phyloP scores from a whole-genome alignment of 1,284 basidiomycete species.

The Leccinum pachyderme region DNA sequence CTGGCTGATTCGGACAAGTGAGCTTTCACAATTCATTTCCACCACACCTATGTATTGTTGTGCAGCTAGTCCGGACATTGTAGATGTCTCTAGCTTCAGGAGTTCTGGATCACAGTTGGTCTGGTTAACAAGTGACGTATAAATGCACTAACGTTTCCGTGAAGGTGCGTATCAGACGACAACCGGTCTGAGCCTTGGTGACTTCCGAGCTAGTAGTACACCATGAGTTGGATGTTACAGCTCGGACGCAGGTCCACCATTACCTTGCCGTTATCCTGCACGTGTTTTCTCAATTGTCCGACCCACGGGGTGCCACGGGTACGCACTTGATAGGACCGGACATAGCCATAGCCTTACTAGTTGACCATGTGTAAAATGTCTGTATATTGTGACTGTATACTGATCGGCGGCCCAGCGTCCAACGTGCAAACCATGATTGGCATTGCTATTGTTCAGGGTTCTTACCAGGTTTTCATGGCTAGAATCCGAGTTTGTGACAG shows the following conservation, averaged over 20 bases:
- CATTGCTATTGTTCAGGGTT: background rate
- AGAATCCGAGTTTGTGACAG: background rate
- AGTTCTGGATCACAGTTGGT: background rate
- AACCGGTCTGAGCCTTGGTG: background rate
- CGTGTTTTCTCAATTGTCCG: background rate
- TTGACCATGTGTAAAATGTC: background rate
- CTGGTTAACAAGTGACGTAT: background rate
- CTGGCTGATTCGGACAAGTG: conserved; percentile 6
- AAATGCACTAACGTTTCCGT: background rate
- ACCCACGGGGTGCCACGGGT: background rate
- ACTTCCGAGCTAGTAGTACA: background rate
- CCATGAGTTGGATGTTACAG: background rate
- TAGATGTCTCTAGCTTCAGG: background rate
- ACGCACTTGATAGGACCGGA: background rate
- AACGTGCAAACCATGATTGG: conserved; percentile 9
- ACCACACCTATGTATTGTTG: background rate
- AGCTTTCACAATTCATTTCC: background rate
- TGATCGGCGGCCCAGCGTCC: background rate
- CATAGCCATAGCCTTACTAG: background rate
- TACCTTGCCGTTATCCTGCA: background rate
- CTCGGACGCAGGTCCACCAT: background rate
- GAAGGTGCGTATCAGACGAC: background rate
- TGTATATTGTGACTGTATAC: background rate
- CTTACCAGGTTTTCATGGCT: background rate
- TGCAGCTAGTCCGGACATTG: background rate